Conservation (phyloP, 129 eudicot genomes). For the Arctium lappa region DNA sequence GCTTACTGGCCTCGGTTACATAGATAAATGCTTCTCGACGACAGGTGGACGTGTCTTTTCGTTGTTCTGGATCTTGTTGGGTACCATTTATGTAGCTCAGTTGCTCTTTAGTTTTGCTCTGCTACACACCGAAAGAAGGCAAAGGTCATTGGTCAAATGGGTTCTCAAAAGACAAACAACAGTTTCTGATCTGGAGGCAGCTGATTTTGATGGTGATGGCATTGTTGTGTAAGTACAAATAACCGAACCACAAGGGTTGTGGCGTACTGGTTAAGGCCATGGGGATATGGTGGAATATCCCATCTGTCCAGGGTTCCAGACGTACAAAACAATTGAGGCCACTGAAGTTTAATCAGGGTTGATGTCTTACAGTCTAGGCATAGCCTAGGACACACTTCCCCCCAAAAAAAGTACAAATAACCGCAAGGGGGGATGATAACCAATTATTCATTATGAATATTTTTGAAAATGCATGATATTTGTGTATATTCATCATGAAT, state of each 20-base stretch:
- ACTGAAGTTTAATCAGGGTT: too few species aligned
- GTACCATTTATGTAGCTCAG: conserved; percentile 87
- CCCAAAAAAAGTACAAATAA: too few species aligned
- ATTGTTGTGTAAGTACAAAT: conserved; percentile 57
- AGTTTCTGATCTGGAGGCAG: conserved; percentile 72
- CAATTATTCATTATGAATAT: not conserved
- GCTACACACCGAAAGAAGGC: conserved; percentile 62
- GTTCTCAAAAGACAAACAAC: conserved; percentile 65
- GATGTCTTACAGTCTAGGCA: too few species aligned
- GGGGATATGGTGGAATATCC: too few species aligned
- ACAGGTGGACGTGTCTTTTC: conserved; percentile 85
- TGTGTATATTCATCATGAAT: not conserved
- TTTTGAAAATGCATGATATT: not conserved
- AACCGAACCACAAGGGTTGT: not conserved
- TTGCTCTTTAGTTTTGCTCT: conserved; percentile 67
- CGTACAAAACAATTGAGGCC: too few species aligned
- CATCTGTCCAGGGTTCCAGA: too few species aligned
- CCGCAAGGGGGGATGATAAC: too few species aligned
- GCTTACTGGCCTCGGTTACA: conserved; percentile 86
- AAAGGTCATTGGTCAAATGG: conserved; percentile 48
- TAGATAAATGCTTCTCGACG: conserved; percentile 78
- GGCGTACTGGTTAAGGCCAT: too few species aligned
- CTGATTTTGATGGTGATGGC: conserved; percentile 76
- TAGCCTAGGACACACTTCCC: too few species aligned
- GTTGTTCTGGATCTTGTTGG: conserved; percentile 65